Conservation (phyloP, 495 filamentous ascomycete genomes). For the Rhizodiscina lignyota region DNA sequence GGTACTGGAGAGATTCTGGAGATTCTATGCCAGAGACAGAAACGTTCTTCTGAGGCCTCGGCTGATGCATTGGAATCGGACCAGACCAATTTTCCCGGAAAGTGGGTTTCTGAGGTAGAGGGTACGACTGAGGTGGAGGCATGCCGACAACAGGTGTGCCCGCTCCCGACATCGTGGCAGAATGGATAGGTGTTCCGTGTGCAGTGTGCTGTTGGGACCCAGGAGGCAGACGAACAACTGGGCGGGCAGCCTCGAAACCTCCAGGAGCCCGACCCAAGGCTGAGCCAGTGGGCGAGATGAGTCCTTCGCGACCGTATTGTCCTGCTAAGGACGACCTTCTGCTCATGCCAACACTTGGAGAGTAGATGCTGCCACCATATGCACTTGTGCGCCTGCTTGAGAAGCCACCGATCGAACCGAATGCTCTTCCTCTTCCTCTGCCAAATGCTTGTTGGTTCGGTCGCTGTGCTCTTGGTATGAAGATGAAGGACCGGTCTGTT, state of each 20-base stretch:
- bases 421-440: slow-evolving; percentile 52
- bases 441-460: slow-evolving; percentile 77
- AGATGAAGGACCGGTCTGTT: slow-evolving; percentile 84
- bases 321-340: slow-evolving; percentile 76
- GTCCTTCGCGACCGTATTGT: slow-evolving; percentile 52
- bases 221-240: slow-evolving; percentile 76
- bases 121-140: slow-evolving; percentile 33
- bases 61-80: slow-evolving; percentile 84
- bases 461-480: slow-evolving; percentile 84
- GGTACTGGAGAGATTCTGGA: slow-evolving; percentile 51
- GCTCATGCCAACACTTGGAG: slow-evolving; percentile 83
- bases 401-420: slow-evolving; percentile 40
- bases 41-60: slow-evolving; percentile 84
- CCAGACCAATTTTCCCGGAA: slow-evolving; percentile 64
- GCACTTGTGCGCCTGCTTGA: slow-evolving; percentile 62
- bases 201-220: slow-evolving; percentile 21
- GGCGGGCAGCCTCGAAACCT: slow-evolving; percentile 41
- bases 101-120: slow-evolving; percentile 50
- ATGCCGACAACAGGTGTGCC: slow-evolving; percentile 28
- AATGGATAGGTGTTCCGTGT: slow-evolving; percentile 1
- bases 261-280: slow-evolving; percentile 49
- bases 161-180: slow-evolving; percentile 6
- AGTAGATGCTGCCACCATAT: slow-evolving; percentile 69
- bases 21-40: slow-evolving; percentile 91
- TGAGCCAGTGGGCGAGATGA: slow-evolving; percentile 66